Percentiles rank a stretch among this genome's conserved stretches.
These are phyloP conservation scores for Ogataea neopini DNA, from an alignment of 805 yeast genomes.

Conservation along the genomic window DNA sequence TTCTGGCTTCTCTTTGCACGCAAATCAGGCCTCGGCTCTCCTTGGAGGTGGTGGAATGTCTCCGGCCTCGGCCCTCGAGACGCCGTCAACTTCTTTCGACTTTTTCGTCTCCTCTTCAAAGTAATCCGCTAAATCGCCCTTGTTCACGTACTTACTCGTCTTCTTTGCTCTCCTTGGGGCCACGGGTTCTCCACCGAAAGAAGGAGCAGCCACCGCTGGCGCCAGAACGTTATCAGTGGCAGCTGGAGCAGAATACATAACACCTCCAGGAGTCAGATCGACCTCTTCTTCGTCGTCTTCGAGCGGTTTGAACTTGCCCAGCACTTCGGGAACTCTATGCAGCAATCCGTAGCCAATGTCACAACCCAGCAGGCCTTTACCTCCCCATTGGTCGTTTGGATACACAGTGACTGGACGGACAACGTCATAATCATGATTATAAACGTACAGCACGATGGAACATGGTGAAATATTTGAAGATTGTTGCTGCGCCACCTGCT, in stretches of 20 bases:
- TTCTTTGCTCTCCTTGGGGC: constrained; percentile 22
- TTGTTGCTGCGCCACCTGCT: constrained; percentile 9
- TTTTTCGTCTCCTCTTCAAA: constrained; percentile 44
- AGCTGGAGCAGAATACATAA: constrained; percentile 21
- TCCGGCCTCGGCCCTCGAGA: constrained; percentile 25
- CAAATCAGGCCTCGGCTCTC: too few relatives aligned
- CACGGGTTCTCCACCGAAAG: constrained; percentile 11
- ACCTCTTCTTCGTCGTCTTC: constrained; percentile 24
- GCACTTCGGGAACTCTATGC: constrained; percentile 68
- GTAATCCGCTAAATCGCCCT: constrained; percentile 38
- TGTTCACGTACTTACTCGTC: constrained; percentile 12
- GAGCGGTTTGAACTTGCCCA: constrained; percentile 40
- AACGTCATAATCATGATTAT: constrained; percentile 83
- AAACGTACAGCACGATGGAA: constrained; percentile 64
- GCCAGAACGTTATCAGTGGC: constrained; percentile 20
- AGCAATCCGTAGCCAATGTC: constrained; percentile 92
- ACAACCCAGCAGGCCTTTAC: constrained; percentile 84
- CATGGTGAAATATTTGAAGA: constrained; percentile 19
- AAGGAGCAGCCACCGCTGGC: constrained; percentile 28
- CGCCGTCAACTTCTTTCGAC: constrained; percentile 41
- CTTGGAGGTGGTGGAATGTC: constrained; percentile 40
- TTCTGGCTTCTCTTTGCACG: too few relatives aligned
- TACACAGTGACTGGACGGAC: constrained; percentile 85
- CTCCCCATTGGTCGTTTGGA: constrained; percentile 77
- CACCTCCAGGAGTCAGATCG: constrained; percentile 28